phyloP scores from a whole-genome alignment of 768 basidiomycete species.

The Phanerochaete sordida region DNA sequence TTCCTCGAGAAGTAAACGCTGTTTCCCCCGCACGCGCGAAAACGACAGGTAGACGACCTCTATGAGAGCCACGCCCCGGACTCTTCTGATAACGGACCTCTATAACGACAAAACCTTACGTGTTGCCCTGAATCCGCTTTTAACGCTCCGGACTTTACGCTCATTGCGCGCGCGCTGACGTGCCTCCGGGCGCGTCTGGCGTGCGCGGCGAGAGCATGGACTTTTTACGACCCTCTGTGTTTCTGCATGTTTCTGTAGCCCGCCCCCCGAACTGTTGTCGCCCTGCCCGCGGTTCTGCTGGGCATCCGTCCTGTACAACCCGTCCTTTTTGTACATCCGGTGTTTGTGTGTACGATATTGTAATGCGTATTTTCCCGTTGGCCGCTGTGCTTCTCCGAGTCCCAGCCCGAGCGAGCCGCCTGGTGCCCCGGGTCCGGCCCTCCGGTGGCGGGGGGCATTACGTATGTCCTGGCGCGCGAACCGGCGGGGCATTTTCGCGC shows the following conservation, averaged over 20 bases:
- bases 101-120: neutral
- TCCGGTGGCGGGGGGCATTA: neutral
- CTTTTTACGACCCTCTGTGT: neutral
- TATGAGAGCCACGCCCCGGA: neutral
- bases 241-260: neutral
- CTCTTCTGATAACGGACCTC: neutral
- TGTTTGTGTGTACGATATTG: neutral
- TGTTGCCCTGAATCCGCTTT: neutral
- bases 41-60: neutral
- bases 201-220: neutral
- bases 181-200: neutral
- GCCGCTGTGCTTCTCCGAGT: neutral
- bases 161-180: neutral
- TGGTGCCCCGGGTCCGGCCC: neutral
- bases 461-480: neutral
- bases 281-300: neutral
- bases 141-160: neutral
- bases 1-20: conserved; percentile 11
- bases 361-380: neutral
- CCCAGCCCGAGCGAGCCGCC: neutral
- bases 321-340: neutral
- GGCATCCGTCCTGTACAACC: neutral
- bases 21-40: neutral
- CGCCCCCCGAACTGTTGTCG: neutral
- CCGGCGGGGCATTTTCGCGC: neutral